A percentile compares a stretch with the other conserved stretches of the same genome.
Evolutionary conservation across 768 basidiomycete species (phyloP).

Genomic region (Suillus variegatus): DNA sequence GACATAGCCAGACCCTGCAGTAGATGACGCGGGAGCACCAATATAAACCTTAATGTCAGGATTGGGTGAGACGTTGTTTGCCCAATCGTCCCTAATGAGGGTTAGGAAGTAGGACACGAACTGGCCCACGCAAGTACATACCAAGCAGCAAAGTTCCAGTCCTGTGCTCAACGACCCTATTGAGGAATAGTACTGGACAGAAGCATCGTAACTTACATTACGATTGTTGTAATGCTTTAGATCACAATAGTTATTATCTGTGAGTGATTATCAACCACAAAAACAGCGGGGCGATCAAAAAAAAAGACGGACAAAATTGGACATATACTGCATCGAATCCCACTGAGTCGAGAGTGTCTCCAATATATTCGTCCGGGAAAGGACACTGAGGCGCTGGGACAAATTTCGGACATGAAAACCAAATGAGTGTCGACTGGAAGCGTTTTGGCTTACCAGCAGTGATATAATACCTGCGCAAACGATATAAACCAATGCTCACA

Average conservation of each 20-base stretch:
- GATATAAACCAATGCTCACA: constrained; percentile 6
- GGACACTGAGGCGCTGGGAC: constrained; percentile 43
- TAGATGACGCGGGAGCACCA: constrained; percentile 44
- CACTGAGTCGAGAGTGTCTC: constrained; percentile 42
- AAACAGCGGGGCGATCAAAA: constrained; percentile 10
- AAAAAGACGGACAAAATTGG: constrained; percentile 41
- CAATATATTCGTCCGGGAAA: constrained; percentile 47
- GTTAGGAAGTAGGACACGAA: constrained; percentile 13
- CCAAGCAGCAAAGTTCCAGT: constrained; percentile 41
- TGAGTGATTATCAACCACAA: constrained; percentile 5
- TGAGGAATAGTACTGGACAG: neutral
- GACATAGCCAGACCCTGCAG: constrained; percentile 44
- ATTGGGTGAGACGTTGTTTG: constrained; percentile 29
- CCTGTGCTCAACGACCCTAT: constrained; percentile 30
- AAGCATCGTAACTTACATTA: constrained; percentile 4
- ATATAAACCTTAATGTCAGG: constrained; percentile 42
- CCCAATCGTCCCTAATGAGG: constrained; percentile 46
- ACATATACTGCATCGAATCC: constrained; percentile 52
- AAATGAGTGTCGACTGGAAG: neutral
- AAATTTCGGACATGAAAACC: neutral
- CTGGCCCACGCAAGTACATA: constrained; percentile 5
- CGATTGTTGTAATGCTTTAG: neutral
- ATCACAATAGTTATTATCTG: constrained; percentile 4
- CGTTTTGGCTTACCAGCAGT: constrained; percentile 35
- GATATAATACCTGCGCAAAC: constrained; percentile 39